These are phyloP conservation scores for Termitomyces sp. DNA, from an alignment of 768 basidiomycete genomes.

Conservation along the genomic window DNA sequence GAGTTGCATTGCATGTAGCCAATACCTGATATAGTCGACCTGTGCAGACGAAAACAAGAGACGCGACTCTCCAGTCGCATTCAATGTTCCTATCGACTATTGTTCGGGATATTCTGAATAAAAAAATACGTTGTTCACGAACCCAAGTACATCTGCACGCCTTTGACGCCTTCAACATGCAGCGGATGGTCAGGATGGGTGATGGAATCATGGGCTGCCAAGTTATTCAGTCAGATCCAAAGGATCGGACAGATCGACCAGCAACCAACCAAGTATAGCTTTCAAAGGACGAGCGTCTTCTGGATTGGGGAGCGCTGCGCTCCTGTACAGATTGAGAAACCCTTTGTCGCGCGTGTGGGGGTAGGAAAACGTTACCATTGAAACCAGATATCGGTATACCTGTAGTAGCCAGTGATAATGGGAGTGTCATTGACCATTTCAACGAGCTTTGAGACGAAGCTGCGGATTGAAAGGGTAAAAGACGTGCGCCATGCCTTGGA, in stretches of 20 bases:
- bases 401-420: slow-evolving; percentile 69
- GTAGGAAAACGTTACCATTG: slow-evolving; percentile 54
- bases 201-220: slow-evolving; percentile 62
- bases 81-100: slow-evolving; percentile 52
- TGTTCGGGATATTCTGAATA: not conserved
- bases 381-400: slow-evolving; percentile 84
- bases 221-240: not conserved
- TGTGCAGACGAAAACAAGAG: slow-evolving; percentile 81
- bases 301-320: slow-evolving; percentile 51
- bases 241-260: not conserved
- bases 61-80: slow-evolving; percentile 66
- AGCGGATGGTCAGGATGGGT: slow-evolving; percentile 74
- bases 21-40: slow-evolving; percentile 83
- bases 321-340: slow-evolving; percentile 42
- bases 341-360: not conserved
- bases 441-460: slow-evolving; percentile 7
- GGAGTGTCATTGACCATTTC: slow-evolving; percentile 32
- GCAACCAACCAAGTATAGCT: slow-evolving; percentile 53
- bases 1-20: slow-evolving; percentile 72
- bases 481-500: slow-evolving; percentile 4
- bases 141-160: slow-evolving; percentile 74
- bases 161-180: slow-evolving; percentile 57
- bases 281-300: slow-evolving; percentile 64
- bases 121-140: slow-evolving; percentile 8
- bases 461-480: slow-evolving; percentile 5